Evolutionary conservation across 495 filamentous ascomycete species (phyloP), one percentile per base, ranked within the genome.

Genomic region (Penicillium cinerascens): DNA sequence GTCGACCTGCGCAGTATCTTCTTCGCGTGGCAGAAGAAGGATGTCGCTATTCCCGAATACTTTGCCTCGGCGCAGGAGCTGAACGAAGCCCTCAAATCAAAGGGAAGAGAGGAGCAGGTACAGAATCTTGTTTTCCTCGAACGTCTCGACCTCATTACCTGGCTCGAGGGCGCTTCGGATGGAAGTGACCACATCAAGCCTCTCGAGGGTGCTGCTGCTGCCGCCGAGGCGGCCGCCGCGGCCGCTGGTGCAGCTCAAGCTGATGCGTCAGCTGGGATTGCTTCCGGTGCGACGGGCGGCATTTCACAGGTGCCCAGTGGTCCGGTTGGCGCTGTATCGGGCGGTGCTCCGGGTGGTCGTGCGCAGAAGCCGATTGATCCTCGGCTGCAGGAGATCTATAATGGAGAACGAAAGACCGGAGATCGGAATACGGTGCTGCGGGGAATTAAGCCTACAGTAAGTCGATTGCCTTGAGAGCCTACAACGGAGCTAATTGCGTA

Each of bases 1-100:
- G 85, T 97, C 55, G 88, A 96, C 66, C 80, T 99, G 36, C 90
- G 93, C 67, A 89, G 85, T 70, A 91, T 97, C 73, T 96, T 89
- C 72, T 95, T 97, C 55, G 88, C 90, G 45, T 99, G 89, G 87
- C 78, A 87, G 65, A 92, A 96, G 67, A 89, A 89, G 66, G 91
- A 97, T 75, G 81, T 83, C 51, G 80, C 86, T 35, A 90, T 95
- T 63, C 85, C 86, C 8, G 89, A 91, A 51, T 97, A 97, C 77
- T 92, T 97, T 68, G 81, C 85, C 41, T 84, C 85, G 6, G 88
- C 88, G 18, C 82, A 88, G 64, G 76, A 83, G 53, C 77, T 97
- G 33, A 96, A 92, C 55, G 87, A 91, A 36, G 84, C 89, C 56
- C 79, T 97, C 26, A 78, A 79, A 25, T 73, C 76, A 47, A 78